Evolutionary conservation across 371 early-diverging fungal species (phyloP).

Genomic region (Mortierella sp.): DNA sequence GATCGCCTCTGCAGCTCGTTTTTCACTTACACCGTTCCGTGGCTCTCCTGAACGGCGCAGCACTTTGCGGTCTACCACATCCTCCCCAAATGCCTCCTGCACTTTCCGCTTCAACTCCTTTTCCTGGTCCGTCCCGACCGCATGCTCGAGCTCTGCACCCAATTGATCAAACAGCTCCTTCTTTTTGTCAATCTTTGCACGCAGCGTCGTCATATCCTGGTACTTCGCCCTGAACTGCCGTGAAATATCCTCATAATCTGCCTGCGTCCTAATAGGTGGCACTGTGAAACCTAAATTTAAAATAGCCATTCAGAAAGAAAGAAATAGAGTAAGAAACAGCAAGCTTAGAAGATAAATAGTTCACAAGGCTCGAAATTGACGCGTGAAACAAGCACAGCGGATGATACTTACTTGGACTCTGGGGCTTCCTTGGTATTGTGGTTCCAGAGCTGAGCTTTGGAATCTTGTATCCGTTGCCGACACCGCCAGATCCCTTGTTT

Average conservation of each 20-base stretch:
- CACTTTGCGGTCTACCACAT: constrained; percentile 43
- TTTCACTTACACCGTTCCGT: constrained; percentile 35
- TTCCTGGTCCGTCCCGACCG: constrained; percentile 45
- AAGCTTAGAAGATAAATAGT: too few species aligned
- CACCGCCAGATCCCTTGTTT: constrained; percentile 36
- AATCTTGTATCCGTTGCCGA: constrained; percentile 52
- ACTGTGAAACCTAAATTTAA: constrained; percentile 28
- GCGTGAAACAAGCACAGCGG: background rate
- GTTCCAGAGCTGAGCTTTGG: constrained; percentile 48
- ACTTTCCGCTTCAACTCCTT: constrained; percentile 50
- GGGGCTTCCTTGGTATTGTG: constrained; percentile 34
- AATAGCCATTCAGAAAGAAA: background rate
- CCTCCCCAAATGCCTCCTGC: constrained; percentile 51
- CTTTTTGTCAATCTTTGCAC: constrained; percentile 35
- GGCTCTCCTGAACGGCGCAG: constrained; percentile 42
- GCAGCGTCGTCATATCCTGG: constrained; percentile 38
- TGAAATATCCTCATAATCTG: constrained; percentile 41
- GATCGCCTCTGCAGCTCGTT: constrained; percentile 24
- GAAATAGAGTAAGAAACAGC: background rate
- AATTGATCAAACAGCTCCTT: constrained; percentile 39
- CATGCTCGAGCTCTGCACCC: constrained; percentile 37
- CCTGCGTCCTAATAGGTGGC: constrained; percentile 44
- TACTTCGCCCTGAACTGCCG: constrained; percentile 44
- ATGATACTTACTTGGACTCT: constrained; percentile 41
- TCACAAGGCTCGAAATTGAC: background rate